Conservation (phyloP, 768 basidiomycete species). For the Porphyrellus cyaneotinctus region DNA sequence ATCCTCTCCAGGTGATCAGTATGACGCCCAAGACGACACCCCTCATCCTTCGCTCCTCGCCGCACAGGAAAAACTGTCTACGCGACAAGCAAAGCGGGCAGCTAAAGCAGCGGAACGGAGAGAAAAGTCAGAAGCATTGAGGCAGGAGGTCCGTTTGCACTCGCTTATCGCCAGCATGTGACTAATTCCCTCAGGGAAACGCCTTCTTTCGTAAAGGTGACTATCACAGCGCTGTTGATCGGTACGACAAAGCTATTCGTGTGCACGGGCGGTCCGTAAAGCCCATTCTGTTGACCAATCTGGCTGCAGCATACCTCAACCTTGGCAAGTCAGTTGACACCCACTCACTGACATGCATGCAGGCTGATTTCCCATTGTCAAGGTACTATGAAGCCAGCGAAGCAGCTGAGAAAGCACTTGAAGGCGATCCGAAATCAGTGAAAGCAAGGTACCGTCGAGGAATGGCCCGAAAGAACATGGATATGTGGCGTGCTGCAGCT, state of each 20-base stretch:
- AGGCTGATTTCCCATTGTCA: neutral
- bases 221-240: constrained; percentile 34
- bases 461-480: constrained; percentile 27
- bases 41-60: neutral
- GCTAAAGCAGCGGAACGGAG: constrained; percentile 12
- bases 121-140: constrained; percentile 21
- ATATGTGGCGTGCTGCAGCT: constrained; percentile 10
- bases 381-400: constrained; percentile 26
- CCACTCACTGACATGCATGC: no score
- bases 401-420: constrained; percentile 25
- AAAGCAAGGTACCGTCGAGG: constrained; percentile 36
- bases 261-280: constrained; percentile 33
- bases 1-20: neutral
- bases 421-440: constrained; percentile 24
- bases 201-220: constrained; percentile 36
- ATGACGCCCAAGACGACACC: no score
- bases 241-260: constrained; percentile 37
- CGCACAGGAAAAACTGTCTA: neutral
- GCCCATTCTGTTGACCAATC: constrained; percentile 38
- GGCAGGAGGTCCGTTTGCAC: constrained; percentile 19
- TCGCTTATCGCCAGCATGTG: constrained; percentile 15
- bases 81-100: constrained; percentile 9
- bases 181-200: constrained; percentile 34
- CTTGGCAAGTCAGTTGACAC: constrained; percentile 30
- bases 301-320: constrained; percentile 41